phyloP scores from a whole-genome alignment of 2,329 filamentous ascomycete species.

The Pseudogymnoascus sp. region DNA sequence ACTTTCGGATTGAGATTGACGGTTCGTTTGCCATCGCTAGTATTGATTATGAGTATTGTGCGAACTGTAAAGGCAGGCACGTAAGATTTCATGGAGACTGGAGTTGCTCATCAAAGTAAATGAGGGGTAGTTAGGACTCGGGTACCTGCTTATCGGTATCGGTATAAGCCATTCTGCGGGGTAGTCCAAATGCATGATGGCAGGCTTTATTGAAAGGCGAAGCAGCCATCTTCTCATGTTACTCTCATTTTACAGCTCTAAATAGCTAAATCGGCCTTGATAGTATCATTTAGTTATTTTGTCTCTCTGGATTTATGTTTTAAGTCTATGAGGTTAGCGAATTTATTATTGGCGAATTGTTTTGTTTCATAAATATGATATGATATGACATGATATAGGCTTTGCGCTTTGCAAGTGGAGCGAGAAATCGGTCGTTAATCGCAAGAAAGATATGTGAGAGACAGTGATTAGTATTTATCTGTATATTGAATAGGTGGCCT shows the following conservation, averaged over 20 bases:
- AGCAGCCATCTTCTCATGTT: background rate
- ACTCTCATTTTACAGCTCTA: background rate
- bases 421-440: no score
- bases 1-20: slow-evolving; percentile 11
- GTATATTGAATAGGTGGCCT: no score
- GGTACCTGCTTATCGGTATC: slow-evolving; percentile 1
- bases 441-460: no score
- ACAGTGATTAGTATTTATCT: no score
- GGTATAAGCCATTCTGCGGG: background rate
- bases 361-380: background rate
- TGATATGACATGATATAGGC: background rate
- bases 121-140: background rate
- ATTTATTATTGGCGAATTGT: background rate
- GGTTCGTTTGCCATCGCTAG: background rate
- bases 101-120: background rate
- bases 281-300: background rate
- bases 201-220: background rate
- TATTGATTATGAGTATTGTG: background rate
- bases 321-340: background rate
- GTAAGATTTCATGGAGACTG: background rate
- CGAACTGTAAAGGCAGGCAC: background rate
- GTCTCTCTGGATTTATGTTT: background rate
- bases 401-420: no score
- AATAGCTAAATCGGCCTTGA: background rate
- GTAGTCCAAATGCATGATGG: background rate